These are phyloP conservation scores for Pyrenula massariospora DNA, from an alignment of 495 filamentous ascomycete species.

Conservation along the genomic window DNA sequence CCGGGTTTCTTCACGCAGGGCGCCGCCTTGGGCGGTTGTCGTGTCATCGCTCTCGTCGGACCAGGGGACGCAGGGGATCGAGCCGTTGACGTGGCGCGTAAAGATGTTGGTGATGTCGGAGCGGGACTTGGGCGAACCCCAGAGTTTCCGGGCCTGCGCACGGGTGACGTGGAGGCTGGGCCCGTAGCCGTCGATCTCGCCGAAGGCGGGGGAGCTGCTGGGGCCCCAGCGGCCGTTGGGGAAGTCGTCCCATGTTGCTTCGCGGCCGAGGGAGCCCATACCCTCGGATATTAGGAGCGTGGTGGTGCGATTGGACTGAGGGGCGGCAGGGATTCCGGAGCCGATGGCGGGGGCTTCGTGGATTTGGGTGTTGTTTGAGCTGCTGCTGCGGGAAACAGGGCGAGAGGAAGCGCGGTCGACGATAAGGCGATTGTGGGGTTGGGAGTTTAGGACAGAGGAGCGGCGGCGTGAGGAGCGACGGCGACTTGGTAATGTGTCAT, in stretches of 20 bases:
- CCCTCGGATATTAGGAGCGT: conserved; percentile 90
- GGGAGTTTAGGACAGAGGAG: conserved; percentile 38
- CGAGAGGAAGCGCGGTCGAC: conserved; percentile 34
- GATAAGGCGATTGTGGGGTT: conserved; percentile 74
- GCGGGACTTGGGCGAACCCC: conserved; percentile 60
- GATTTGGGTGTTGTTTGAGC: conserved; percentile 23
- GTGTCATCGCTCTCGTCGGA: conserved; percentile 54
- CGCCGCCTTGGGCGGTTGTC: conserved; percentile 3
- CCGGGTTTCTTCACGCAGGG: conserved; percentile 64
- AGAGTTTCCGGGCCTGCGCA: conserved; percentile 64
- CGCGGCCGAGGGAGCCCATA: conserved; percentile 76
- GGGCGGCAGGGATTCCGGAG: conserved; percentile 22
- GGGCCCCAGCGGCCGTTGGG: conserved; percentile 97
- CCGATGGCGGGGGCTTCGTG: conserved; percentile 47
- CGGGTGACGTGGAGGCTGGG: conserved; percentile 75
- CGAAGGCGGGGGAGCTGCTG: conserved; percentile 79
- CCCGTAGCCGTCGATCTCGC: conserved; percentile 93
- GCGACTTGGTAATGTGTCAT: conserved; percentile 19
- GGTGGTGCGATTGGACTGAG: conserved; percentile 49
- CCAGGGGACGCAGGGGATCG: conserved; percentile 74
- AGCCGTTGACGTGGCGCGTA: conserved; percentile 62
- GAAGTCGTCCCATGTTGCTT: conserved; percentile 98
- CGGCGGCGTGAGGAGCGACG: conserved; percentile 24
- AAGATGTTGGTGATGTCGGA: conserved; percentile 71
- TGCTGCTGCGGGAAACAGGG: conserved; percentile 11